These are phyloP conservation scores for Aspergillus sp. DNA, from an alignment of 2,329 filamentous ascomycete species.

Conservation along the genomic window DNA sequence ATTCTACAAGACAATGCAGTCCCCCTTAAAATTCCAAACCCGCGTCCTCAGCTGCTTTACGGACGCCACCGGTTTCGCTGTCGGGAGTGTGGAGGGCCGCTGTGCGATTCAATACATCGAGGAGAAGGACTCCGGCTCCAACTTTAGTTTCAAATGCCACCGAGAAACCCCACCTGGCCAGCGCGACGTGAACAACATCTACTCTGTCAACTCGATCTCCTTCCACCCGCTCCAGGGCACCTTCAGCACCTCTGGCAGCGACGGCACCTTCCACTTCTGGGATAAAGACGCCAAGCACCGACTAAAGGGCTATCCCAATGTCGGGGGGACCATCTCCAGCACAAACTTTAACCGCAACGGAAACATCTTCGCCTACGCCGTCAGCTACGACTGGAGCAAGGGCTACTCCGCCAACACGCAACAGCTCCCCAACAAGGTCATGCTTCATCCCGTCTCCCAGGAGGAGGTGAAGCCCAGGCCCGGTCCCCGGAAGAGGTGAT, in stretches of 20 bases:
- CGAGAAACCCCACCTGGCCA: conserved; percentile 60
- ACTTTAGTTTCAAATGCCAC: conserved; percentile 99
- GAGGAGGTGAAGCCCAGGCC: conserved; percentile 54
- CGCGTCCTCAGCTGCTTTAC: conserved; percentile 89
- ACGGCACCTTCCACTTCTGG: conserved; percentile 74
- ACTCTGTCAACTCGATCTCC: conserved; percentile 91
- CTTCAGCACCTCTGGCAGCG: conserved; percentile 92
- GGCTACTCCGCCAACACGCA: conserved; percentile 78
- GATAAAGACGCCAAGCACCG: conserved; percentile 87
- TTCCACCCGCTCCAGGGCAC: conserved; percentile 96
- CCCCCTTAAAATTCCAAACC: conserved; percentile 96
- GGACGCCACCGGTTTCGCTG: conserved; percentile 83
- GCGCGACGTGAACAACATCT: conserved; percentile 73
- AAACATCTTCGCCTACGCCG: conserved; percentile 74
- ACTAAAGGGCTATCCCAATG: conserved; percentile 76
- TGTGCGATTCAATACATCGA: conserved; percentile 98
- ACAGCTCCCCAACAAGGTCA: conserved; percentile 63
- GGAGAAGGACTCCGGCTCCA: conserved; percentile 81
- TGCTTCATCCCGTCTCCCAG: conserved; percentile 67
- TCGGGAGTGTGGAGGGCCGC: conserved; percentile 91
- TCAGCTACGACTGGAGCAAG: conserved; percentile 98
- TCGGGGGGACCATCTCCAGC: conserved; percentile 77
- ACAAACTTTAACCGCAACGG: conserved; percentile 88
- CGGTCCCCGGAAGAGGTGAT: conserved; percentile 35
- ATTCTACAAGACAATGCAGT: conserved; percentile 94